Conservation (phyloP, 75 land plant species). For the Gnetum montanum region DNA sequence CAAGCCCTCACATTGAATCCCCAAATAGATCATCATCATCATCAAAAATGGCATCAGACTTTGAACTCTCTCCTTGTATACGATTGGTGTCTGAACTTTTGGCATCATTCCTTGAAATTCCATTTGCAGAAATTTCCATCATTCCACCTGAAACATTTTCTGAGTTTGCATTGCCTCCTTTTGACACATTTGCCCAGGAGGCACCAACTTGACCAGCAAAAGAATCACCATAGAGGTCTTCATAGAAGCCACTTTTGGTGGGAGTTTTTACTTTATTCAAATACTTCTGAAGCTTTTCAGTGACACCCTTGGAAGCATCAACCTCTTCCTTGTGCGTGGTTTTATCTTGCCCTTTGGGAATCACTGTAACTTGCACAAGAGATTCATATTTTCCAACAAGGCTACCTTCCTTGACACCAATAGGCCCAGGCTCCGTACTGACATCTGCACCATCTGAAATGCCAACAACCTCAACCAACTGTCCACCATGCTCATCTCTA, state of each 20-base stretch:
- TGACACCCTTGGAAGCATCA: constrained; percentile 46
- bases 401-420: constrained; percentile 95
- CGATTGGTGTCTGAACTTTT: neutral
- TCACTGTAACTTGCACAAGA: constrained; percentile 79
- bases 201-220: constrained; percentile 59
- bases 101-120: neutral
- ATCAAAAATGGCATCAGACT: constrained; percentile 9
- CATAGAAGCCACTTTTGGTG: constrained; percentile 68
- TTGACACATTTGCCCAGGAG: constrained; percentile 68
- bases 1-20: constrained; percentile 14
- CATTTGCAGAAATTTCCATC: constrained; percentile 10
- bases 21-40: constrained; percentile 44
- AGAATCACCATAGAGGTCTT: constrained; percentile 88
- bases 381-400: constrained; percentile 96
- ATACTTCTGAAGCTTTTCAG: constrained; percentile 67
- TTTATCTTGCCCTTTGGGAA: constrained; percentile 83
- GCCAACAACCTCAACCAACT: constrained; percentile 83
- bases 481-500: constrained; percentile 81
- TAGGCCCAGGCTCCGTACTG: constrained; percentile 88
- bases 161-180: constrained; percentile 11
- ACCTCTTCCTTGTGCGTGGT: constrained; percentile 18
- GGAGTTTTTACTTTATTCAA: constrained; percentile 74
- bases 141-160: constrained; percentile 6
- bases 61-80: neutral
- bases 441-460: constrained; percentile 95